Percentiles rank a stretch among this genome's conserved stretches.
These are phyloP conservation scores for Yarrowia sp. DNA, from an alignment of 805 yeast genomes.

Conservation along the genomic window DNA sequence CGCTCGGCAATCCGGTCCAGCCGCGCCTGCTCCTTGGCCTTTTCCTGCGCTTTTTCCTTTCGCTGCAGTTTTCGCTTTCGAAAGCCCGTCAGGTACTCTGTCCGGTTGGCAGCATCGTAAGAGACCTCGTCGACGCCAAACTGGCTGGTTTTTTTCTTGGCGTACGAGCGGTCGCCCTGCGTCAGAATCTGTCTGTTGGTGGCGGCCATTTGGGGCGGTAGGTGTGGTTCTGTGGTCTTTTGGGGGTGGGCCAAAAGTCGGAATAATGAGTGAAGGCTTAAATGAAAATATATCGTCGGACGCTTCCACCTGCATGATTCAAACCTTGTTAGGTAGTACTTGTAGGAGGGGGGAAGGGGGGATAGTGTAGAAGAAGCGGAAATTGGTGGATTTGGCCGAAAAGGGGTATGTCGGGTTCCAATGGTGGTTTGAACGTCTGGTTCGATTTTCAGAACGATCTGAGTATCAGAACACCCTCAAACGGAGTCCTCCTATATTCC, in stretches of 20 bases:
- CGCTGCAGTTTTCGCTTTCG: constrained; percentile 90
- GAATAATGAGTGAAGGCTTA: neutral
- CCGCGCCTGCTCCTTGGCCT: constrained; percentile 72
- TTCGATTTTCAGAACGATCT: neutral
- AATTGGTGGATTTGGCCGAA: too few relatives aligned
- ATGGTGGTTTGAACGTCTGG: neutral
- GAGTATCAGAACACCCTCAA: neutral
- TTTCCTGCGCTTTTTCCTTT: constrained; percentile 78
- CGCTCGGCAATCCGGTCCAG: constrained; percentile 73
- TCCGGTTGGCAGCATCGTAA: constrained; percentile 74
- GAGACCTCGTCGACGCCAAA: constrained; percentile 72
- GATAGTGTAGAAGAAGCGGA: neutral
- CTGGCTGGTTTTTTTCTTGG: constrained; percentile 61
- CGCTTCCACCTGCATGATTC: neutral
- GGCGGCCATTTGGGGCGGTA: neutral
- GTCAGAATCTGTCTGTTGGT: constrained; percentile 79
- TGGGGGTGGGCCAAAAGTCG: neutral
- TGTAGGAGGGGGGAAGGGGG: too few relatives aligned
- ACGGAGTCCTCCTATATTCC: neutral
- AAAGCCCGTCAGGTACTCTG: constrained; percentile 87
- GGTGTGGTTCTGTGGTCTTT: neutral
- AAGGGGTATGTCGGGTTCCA: too few relatives aligned
- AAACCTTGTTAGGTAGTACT: neutral
- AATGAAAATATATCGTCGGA: constrained; percentile 3
- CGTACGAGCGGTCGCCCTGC: constrained; percentile 73